A percentile compares a stretch with the other conserved stretches of the same genome.
These are phyloP conservation scores for Tagetes patula DNA, from an alignment of 129 eudicot genomes.

Conservation along the genomic window DNA sequence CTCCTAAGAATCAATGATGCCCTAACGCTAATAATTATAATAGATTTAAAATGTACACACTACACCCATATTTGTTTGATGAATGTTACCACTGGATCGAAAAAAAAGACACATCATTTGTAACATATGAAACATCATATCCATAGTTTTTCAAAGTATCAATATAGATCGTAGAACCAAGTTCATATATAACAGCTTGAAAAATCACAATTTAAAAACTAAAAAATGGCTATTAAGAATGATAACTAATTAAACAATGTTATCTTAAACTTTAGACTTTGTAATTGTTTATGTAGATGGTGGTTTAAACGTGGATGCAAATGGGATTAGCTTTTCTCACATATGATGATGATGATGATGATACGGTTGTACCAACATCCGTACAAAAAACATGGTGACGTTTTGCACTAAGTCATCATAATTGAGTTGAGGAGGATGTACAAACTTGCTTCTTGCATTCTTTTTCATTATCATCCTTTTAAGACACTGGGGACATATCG, in stretches of 20 bases:
- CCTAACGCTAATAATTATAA: too few relatives aligned
- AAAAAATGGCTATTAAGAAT: neutral
- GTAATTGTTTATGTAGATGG: slow-evolving; percentile 12
- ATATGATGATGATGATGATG: slow-evolving; percentile 29
- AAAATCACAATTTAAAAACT: neutral
- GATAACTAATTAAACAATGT: neutral
- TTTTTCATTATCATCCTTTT: slow-evolving; percentile 17
- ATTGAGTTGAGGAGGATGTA: neutral
- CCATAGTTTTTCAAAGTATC: too few relatives aligned
- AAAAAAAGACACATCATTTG: too few relatives aligned
- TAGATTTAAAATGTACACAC: too few relatives aligned
- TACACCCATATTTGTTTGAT: too few relatives aligned
- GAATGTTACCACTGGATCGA: too few relatives aligned
- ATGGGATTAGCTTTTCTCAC: neutral
- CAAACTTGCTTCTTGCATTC: slow-evolving; percentile 22
- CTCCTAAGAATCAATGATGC: too few relatives aligned
- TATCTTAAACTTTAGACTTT: neutral
- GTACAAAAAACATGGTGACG: slow-evolving; percentile 32
- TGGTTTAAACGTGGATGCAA: slow-evolving; percentile 26
- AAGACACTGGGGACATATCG: neutral
- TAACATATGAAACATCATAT: too few relatives aligned
- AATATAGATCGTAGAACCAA: neutral
- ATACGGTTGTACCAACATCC: slow-evolving; percentile 34
- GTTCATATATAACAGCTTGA: neutral
- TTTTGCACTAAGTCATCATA: slow-evolving; percentile 28